Evolutionary conservation across 371 early-diverging fungal genomes (phyloP), one percentile per base, ranked within the genome.

Genomic region (Syncephalastrum racemosum): DNA sequence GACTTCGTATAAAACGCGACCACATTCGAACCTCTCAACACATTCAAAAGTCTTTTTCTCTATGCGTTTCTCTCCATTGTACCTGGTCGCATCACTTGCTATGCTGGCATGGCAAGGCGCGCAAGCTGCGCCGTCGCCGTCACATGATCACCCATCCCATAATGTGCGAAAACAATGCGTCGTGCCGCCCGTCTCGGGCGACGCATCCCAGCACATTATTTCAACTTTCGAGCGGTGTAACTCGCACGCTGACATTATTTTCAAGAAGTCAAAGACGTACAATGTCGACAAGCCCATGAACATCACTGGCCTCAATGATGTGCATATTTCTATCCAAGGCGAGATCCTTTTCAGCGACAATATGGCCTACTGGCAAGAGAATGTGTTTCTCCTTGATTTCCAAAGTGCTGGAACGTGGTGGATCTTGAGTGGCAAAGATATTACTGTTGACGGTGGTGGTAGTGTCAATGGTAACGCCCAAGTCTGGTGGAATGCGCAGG

Each of bases 401-500:
- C 66, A 66, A 40, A 66, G 61, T 46, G 62, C 62, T 14, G 56
- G 61, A 22, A 66, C 62, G 10, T 66, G 42, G 47, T 66, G 66
- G 66, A 42, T 62, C 18, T 50, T 62, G 50, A 54, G 62, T 4
- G 66, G 66, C 10, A 53, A 55, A n/a, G 27, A 58, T 13, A 49
- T 59, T 15, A 53, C 22, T 20, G 43, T 64, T 19, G 54, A 64
- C 49, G 64, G 64, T 13, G 64, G 64, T 13, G 64, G 64, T 23
- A 47, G 27, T 13, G 53, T 59, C 8, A 44, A 58, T 46, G 64
- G 64, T 43, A 53, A 64, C 23, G 64, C 56, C 4, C 64, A 64
- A 47, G 56, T 57, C n/a, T 64, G 59, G 59, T 64, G 58, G 46
- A 59, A 64, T 53, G 59, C 59, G 4, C 25, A 27, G 47, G 59